These are phyloP conservation scores for Jamesozyma lodderae DNA, from an alignment of 805 yeast species.

Conservation along the genomic window DNA sequence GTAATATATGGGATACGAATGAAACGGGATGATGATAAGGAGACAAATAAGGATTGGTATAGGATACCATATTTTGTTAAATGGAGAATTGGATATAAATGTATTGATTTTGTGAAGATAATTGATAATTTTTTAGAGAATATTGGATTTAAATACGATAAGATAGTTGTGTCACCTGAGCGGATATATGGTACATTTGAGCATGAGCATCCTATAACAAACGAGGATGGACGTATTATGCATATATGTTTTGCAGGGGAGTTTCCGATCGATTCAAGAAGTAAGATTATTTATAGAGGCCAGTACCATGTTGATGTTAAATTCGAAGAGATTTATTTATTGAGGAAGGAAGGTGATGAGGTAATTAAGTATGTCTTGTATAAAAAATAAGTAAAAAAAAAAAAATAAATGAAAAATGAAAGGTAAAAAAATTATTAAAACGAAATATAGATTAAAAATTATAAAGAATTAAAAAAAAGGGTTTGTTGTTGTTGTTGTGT, in stretches of 20 bases:
- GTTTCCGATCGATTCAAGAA: conserved; percentile 16
- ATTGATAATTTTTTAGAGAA: conserved; percentile 11
- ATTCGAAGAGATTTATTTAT: conserved; percentile 23
- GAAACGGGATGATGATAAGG: conserved; percentile 6
- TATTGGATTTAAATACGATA: conserved; percentile 22
- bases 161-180: conserved; percentile 20
- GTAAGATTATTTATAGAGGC: conserved; percentile 20
- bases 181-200: conserved; percentile 19
- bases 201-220: conserved; percentile 21
- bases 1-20: conserved; percentile 22
- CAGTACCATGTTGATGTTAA: conserved; percentile 26
- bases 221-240: conserved; percentile 11
- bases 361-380: conserved; percentile 23
- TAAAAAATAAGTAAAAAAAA: conserved; percentile 9
- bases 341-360: conserved; percentile 20
- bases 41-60: conserved; percentile 17
- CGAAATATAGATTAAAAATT: background rate
- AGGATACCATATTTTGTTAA: conserved; percentile 17
- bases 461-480: background rate
- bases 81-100: conserved; percentile 22
- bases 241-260: conserved; percentile 28
- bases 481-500: background rate
- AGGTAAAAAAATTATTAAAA: background rate
- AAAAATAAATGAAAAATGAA: background rate
- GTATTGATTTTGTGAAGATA: conserved; percentile 14